A percentile compares a stretch with the other conserved stretches of the same genome.
Evolutionary conservation across 73 alveolate genomes (phyloP).

Genomic region (Paramecium octaurelia): DNA sequence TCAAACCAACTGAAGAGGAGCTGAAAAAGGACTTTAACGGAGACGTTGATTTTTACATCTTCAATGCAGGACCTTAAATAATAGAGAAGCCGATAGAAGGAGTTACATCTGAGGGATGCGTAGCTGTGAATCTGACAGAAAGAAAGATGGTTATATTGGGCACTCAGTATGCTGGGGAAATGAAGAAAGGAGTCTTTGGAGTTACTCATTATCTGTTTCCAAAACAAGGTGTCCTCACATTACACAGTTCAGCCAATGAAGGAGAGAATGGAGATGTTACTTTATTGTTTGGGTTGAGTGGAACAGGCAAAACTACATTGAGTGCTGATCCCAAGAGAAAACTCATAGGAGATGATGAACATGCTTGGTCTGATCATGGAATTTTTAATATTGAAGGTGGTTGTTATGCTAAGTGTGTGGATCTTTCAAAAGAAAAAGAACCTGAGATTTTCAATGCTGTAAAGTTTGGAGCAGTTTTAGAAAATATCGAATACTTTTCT

Average conservation of each 20-base stretch:
- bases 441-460: conserved; percentile 93
- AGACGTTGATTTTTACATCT: conserved; percentile 70
- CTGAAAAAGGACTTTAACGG: conserved; percentile 43
- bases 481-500: conserved; percentile 68
- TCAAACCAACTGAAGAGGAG: conserved; percentile 79
- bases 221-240: conserved; percentile 77
- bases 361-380: conserved; percentile 93
- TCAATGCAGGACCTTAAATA: conserved; percentile 93
- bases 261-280: conserved; percentile 88
- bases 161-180: conserved; percentile 95
- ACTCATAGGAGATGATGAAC: conserved; percentile 97
- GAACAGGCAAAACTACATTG: conserved; percentile 97
- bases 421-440: conserved; percentile 82
- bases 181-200: conserved; percentile 94
- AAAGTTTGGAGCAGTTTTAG: conserved; percentile 84
- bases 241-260: conserved; percentile 93
- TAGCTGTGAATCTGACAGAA: conserved; percentile 76
- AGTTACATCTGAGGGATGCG: conserved; percentile 88
- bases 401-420: conserved; percentile 92
- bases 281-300: conserved; percentile 91
- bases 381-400: conserved; percentile 97
- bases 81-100: conserved; percentile 69
- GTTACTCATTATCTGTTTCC: conserved; percentile 93
- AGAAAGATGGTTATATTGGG: conserved; percentile 91
- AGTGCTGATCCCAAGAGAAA: conserved; percentile 89